phyloP scores from a whole-genome alignment of 139 green algal species.

The Tetraselmis chui region DNA sequence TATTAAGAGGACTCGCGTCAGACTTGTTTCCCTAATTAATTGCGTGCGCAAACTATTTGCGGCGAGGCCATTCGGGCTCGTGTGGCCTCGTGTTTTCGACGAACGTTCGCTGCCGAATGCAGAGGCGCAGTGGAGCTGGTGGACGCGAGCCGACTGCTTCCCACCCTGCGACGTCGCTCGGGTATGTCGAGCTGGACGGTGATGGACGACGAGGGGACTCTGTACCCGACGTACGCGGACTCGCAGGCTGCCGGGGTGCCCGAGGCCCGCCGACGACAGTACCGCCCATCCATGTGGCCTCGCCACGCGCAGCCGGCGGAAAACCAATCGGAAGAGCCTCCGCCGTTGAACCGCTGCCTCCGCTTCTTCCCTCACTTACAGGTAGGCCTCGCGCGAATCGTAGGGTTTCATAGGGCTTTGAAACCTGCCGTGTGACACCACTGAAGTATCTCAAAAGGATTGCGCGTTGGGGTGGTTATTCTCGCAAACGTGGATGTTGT shows the following conservation, averaged over 20 bases:
- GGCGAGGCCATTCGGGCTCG: no score
- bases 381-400: no score
- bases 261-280: neutral
- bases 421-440: no score
- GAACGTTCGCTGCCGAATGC: no score
- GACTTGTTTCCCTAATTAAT: no score
- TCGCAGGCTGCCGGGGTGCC: neutral
- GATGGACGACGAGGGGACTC: conserved; percentile 5
- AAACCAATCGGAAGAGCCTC: neutral
- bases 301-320: neutral
- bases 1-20: no score
- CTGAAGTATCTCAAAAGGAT: no score
- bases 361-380: conserved; percentile 10
- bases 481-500: no score
- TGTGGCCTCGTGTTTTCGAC: no score
- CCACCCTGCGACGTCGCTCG: conserved; percentile 8
- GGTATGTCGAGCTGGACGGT: conserved; percentile 22
- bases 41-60: no score
- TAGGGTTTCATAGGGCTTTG: no score
- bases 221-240: conserved; percentile 4
- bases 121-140: conserved; percentile 8
- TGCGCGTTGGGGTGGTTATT: no score
- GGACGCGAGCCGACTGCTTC: conserved; percentile 8
- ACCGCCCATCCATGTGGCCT: conserved; percentile 12
- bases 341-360: neutral